Base-by-base conservation (phyloP, 441 rosid species). In the Euphorbia corollata region DNA sequence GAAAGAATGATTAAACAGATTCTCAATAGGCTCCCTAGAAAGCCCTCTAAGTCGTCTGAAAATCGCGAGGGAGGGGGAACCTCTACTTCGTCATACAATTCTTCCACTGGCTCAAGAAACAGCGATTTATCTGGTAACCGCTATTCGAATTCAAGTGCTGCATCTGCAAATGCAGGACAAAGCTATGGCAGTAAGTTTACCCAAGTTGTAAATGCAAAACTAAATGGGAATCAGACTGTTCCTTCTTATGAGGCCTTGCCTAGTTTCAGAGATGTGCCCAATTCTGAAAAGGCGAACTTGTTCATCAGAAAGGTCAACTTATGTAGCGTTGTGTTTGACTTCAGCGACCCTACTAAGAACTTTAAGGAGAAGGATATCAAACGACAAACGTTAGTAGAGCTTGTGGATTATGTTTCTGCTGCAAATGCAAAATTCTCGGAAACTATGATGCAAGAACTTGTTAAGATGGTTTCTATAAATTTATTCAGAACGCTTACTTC, bases 11-110 rank as follows among this genome's bases (percentile, higher is more conserved):
- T 90, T 77, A 89, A 86, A 67, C 87, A 91, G 81, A 80, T 91
- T 73, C 81, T 91, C 38, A 91, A 87, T 80, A 89, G 85, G 89
- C 88, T 89, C 72, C 97, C 96, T 2, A 73, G 82, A 83, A 91
- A 91, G 82, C 85, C 88, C 23, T 82, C 90, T 7, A 88, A 87
- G 71, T 85, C 93, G 18, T 70, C 78, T 51, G 89, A 85, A 56
- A 72, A 57, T 69, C 84, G 83, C 23, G 87, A 85, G 59, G 88
- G 84, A 24, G 84, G 82, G 59, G 84, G 77, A 64, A 77, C 58
- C 58, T 54, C 58, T 8, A 54, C 58, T 54, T 54, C 58, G 12
- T 54, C 80, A 22, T 68, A 83, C n/a, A 74, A 63, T 74, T 71
- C 84, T 63, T 80, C 87, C 27, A 64, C 77, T 51, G 73, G 71